Conservation (phyloP, 2,329 filamentous ascomycete species). For the Xylariaceae sp. region DNA sequence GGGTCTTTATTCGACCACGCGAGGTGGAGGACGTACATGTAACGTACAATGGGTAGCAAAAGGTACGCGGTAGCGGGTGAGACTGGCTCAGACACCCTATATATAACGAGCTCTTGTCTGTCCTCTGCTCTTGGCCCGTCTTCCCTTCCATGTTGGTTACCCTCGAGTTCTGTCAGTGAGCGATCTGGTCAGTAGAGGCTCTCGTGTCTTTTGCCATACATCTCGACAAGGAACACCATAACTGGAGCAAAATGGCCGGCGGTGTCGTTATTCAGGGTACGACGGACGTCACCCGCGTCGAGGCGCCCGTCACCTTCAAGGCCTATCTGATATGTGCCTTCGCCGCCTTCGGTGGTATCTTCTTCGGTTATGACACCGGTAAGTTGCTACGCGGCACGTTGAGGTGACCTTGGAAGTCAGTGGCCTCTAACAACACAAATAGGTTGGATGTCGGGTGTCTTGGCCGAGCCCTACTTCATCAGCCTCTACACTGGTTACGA, state of each 20-base stretch:
- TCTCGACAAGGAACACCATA: constrained; percentile 13
- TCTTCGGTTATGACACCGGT: constrained; percentile 76
- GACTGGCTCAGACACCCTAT: not conserved
- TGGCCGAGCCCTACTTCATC: constrained; percentile 34
- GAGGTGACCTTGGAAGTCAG: not conserved
- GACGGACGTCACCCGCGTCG: constrained; percentile 55
- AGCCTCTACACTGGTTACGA: constrained; percentile 37
- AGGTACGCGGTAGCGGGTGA: no score
- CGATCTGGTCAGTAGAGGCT: constrained; percentile 17
- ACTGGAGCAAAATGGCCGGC: constrained; percentile 25
- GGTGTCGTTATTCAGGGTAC: constrained; percentile 32
- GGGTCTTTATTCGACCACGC: not conserved
- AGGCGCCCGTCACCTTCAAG: constrained; percentile 66
- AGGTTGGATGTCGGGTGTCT: constrained; percentile 26
- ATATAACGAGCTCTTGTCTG: not conserved
- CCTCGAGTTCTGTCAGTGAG: constrained; percentile 3
- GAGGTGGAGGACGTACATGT: not conserved
- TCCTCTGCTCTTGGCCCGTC: constrained; percentile 5
- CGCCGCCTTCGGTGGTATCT: constrained; percentile 68
- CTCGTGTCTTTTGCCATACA: constrained; percentile 3
- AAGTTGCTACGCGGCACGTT: constrained; percentile 10
- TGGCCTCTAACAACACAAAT: not conserved
- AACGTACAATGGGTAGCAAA: no score
- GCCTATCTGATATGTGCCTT: constrained; percentile 68
- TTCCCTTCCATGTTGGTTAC: constrained; percentile 18